phyloP scores from a whole-genome alignment of 1,284 basidiomycete species.

The Sphaerobolus stellatus region DNA sequence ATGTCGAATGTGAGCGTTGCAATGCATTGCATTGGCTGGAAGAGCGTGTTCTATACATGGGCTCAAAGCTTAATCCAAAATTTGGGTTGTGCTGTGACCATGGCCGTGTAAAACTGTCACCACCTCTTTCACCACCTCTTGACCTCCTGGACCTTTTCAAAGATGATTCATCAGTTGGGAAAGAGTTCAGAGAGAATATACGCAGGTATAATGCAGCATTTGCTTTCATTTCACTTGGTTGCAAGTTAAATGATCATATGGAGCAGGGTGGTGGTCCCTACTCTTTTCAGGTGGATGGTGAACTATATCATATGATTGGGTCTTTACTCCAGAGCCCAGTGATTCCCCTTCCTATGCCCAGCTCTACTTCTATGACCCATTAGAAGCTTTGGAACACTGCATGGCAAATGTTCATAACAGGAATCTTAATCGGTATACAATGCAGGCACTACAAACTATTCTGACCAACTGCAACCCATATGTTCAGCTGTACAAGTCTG shows the following conservation, averaged over 20 bases:
- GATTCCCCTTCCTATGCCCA: conserved; percentile 40
- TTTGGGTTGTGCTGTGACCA: conserved; percentile 1
- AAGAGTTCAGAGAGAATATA: conserved; percentile 29
- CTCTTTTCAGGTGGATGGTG: conserved; percentile 37
- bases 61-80: background rate
- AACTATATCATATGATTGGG: conserved; percentile 41
- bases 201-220: conserved; percentile 39
- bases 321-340: conserved; percentile 13
- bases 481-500: conserved; percentile 29
- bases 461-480: too few species aligned
- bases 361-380: conserved; percentile 39
- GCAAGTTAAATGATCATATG: conserved; percentile 27
- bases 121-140: conserved; percentile 19
- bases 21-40: background rate
- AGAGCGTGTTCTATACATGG: background rate
- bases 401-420: too few species aligned
- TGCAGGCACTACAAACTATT: too few species aligned
- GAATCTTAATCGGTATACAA: too few species aligned
- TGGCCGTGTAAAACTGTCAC: conserved; percentile 25
- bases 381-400: conserved; percentile 28
- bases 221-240: conserved; percentile 40
- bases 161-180: conserved; percentile 11
- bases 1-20: background rate
- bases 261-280: conserved; percentile 30
- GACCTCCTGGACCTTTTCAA: conserved; percentile 21